Base-by-base conservation (phyloP, 2,329 filamentous ascomycete species). In the Nigrospora oryzae region DNA sequence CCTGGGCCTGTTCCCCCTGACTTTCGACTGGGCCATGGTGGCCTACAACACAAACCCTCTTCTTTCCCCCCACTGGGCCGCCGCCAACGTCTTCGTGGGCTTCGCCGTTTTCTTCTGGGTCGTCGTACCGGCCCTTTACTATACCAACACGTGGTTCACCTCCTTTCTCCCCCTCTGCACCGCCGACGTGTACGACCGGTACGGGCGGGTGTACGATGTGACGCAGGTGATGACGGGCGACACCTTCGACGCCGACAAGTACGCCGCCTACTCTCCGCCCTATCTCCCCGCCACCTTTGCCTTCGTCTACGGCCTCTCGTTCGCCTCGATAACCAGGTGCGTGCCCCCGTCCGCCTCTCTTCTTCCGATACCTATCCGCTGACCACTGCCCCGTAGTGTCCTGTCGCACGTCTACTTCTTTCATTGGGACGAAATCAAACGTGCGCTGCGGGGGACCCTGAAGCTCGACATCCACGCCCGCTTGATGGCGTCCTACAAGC, bases 121-220 rank as follows among this genome's bases (percentile, higher is more conserved):
- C 42, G 62, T 71, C 3, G 65, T 63, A 0, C 68, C 68, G 0
- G 68, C 63, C 1, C 47, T 74, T 1, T 71, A 71, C 55, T 74
- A 72, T 46, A 65, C 64, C 3, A 73, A 73, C 50, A 70, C 66
- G 0, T 74, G 71, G 71, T 63, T 67, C 43, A 72, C 74, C 0
- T 67, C 71, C 0, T 74, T 77, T 42, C 56, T 82, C 14, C 77
- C 78, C 0, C 67, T 81, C 44, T 71, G 75, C 35, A 70, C 70
- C 11, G 72, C 74, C 17, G 65, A 69, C 36, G 70, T 70, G 0
- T 81, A 74, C 47, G 77, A 82, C 58, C 81, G 81, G 46, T 76
- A 69, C 0, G 76, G 72, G 10, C 54, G 54, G 1, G 41, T 59
- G 0, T 81, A 81, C 53, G 69, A 77, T 16, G 69, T 78, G 11